A percentile compares a stretch with the other conserved stretches of the same genome.
Evolutionary conservation across 2,329 filamentous ascomycete species (phyloP).

Genomic region (Diplodia corticola): DNA sequence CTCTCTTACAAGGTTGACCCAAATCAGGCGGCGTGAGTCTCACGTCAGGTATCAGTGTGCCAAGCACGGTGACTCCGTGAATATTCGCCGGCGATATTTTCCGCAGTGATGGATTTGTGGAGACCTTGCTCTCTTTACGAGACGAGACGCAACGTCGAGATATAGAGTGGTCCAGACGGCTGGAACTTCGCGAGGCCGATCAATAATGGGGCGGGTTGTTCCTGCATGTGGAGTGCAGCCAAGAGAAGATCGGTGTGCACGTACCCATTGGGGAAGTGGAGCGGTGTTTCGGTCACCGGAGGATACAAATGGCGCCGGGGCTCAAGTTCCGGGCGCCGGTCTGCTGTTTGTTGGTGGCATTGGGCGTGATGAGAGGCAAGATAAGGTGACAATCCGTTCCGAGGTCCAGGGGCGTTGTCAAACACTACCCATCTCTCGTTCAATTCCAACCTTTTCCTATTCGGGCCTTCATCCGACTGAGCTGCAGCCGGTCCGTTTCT

Average conservation of each 20-base stretch:
- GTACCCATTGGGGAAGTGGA: neutral
- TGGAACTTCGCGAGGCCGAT: neutral
- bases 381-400: neutral
- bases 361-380: neutral
- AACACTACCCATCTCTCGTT: neutral
- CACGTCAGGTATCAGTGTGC: neutral
- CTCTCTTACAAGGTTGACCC: too few species aligned
- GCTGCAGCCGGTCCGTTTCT: neutral
- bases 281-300: neutral
- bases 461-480: neutral
- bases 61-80: neutral
- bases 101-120: neutral
- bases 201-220: neutral
- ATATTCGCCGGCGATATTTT: constrained; percentile 7
- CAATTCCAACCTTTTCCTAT: neutral
- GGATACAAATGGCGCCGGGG: neutral
- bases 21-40: neutral
- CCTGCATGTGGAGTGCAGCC: neutral
- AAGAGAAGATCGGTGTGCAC: neutral
- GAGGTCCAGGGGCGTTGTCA: neutral
- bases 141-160: neutral
- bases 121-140: neutral
- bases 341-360: neutral
- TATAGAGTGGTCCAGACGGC: neutral
- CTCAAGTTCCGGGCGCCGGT: neutral